A percentile compares a stretch with the other conserved stretches of the same genome.
Conservation (phyloP, 208 protist genomes). For the Trypanosomatidae sp. region DNA sequence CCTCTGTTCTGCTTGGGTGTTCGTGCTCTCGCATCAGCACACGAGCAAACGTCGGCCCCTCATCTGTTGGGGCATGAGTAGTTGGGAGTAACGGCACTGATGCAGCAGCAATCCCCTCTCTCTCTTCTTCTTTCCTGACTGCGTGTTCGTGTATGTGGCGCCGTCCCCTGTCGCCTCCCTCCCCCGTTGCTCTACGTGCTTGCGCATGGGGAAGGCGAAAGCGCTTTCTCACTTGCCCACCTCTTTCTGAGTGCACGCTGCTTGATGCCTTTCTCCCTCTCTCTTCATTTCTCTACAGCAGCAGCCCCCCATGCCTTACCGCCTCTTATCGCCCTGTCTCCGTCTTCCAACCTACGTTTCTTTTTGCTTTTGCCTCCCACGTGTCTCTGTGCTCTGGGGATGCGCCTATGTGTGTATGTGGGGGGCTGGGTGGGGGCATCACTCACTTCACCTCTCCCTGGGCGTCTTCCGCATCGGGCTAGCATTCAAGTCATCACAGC, state of each 20-base stretch:
- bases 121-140: neutral
- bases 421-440: neutral
- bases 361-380: neutral
- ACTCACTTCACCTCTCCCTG: neutral
- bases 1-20: too few relatives aligned
- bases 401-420: neutral
- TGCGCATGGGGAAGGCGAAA: neutral
- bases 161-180: neutral
- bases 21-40: neutral
- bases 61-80: neutral
- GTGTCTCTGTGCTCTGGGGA: neutral
- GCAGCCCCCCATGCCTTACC: neutral
- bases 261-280: neutral
- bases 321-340: neutral
- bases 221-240: neutral
- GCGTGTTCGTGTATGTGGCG: neutral
- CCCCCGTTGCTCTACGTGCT: neutral
- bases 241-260: neutral
- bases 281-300: neutral
- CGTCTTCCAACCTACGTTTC: neutral
- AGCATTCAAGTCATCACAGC: neutral
- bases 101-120: neutral
- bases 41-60: neutral
- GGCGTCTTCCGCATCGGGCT: neutral
- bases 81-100: neutral